Percentiles rank a stretch among this genome's conserved stretches.
Conservation (phyloP, 306 rosid genomes). For the Acacia crassicarpa region DNA sequence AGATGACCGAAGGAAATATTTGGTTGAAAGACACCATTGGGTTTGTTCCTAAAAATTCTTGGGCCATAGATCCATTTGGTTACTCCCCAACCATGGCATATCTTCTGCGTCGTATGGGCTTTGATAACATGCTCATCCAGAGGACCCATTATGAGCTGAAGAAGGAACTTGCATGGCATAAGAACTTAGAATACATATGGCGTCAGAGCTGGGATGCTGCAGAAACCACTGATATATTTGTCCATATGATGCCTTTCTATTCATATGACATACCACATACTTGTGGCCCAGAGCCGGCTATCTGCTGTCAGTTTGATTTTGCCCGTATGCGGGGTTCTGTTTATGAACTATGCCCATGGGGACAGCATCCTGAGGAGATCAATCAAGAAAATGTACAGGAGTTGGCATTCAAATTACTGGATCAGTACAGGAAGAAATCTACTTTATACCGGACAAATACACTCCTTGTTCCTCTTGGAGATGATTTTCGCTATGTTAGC, state of each 20-base stretch:
- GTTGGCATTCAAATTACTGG: constrained; percentile 77
- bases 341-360: constrained; percentile 93
- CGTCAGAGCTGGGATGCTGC: constrained; percentile 98
- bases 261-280: constrained; percentile 98
- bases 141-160: constrained; percentile 97
- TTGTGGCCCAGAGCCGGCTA: constrained; percentile 98
- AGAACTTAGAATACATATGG: constrained; percentile 90
- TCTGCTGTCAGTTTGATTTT: constrained; percentile 97
- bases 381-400: constrained; percentile 72
- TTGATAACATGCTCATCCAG: constrained; percentile 97
- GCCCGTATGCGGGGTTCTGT: constrained; percentile 70
- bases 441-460: constrained; percentile 90
- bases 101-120: constrained; percentile 99
- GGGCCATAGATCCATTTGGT: constrained; percentile 99
- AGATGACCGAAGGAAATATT: constrained; percentile 92
- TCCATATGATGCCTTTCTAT: constrained; percentile 99
- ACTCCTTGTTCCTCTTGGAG: constrained; percentile 96
- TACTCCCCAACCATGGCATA: constrained; percentile 99
- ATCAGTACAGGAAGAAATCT: constrained; percentile 94
- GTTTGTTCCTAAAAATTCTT: constrained; percentile 86
- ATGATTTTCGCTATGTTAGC: constrained; percentile 90
- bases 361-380: constrained; percentile 72
- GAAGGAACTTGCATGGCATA: constrained; percentile 89
- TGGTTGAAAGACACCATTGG: constrained; percentile 97
- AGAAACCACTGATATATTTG: constrained; percentile 95